A percentile compares a stretch with the other conserved stretches of the same genome.
These are phyloP conservation scores for Chernovozyma aurita DNA, from an alignment of 1,139 yeast species.

Conservation along the genomic window DNA sequence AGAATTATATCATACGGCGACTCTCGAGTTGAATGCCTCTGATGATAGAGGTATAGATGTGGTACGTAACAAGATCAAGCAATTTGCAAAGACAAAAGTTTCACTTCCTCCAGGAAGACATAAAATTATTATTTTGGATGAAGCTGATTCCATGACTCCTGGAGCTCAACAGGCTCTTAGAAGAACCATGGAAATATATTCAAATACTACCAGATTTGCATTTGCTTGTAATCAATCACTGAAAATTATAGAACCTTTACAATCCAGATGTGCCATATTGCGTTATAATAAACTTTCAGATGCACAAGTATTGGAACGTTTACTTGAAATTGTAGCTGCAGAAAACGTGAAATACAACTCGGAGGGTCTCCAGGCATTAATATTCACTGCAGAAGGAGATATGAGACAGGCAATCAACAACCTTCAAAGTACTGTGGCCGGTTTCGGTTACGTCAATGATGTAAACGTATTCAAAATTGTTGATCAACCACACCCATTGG, in stretches of 20 bases:
- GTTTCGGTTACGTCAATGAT: slow-evolving; percentile 85
- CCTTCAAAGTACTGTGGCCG: slow-evolving; percentile 89
- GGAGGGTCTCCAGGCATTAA: slow-evolving; percentile 88
- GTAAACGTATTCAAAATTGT: slow-evolving; percentile 93
- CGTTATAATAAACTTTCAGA: slow-evolving; percentile 79
- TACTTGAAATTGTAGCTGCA: slow-evolving; percentile 63
- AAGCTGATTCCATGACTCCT: slow-evolving; percentile 97
- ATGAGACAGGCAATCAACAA: slow-evolving; percentile 98
- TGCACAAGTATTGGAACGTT: slow-evolving; percentile 75
- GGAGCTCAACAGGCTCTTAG: slow-evolving; percentile 98
- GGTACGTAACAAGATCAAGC: slow-evolving; percentile 44
- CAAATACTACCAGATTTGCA: slow-evolving; percentile 92
- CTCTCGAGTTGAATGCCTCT: slow-evolving; percentile 66
- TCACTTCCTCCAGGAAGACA: slow-evolving; percentile 54
- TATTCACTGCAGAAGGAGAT: slow-evolving; percentile 98
- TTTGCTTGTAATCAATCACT: slow-evolving; percentile 95
- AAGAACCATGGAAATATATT: slow-evolving; percentile 94
- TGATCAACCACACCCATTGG: slow-evolving; percentile 93
- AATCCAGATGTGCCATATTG: slow-evolving; percentile 92
- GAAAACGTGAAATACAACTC: slow-evolving; percentile 79
- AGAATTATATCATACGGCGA: slow-evolving; percentile 70
- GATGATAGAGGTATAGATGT: slow-evolving; percentile 50
- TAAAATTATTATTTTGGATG: slow-evolving; percentile 86
- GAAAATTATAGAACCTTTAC: slow-evolving; percentile 94
- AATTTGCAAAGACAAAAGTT: slow-evolving; percentile 73